Base-by-base conservation (phyloP, 441 rosid genomes). In the California macrophylla region DNA sequence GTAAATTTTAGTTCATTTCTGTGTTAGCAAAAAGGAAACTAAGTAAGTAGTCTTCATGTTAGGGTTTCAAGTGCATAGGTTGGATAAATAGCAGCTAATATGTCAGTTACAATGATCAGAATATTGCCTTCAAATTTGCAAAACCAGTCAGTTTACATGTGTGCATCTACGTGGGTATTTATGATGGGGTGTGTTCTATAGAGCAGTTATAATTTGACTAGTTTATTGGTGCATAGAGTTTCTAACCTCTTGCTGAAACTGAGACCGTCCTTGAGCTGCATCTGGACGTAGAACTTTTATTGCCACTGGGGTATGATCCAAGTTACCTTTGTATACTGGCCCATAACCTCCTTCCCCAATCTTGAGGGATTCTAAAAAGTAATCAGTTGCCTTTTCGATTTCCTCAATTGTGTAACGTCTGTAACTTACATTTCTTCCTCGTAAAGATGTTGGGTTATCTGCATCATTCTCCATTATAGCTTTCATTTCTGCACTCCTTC, bases 281-380 rank as follows among this genome's bases (percentile, higher is more conserved):
- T 91, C 98, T 26, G 94, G 86, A 24, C 90, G 82, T 28, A 93
- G 80, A 62, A 89, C 96, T 84, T 89, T 93, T 34, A 91, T 69
- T 6, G 98, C 96, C 25, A 89, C 96, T 0, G 85, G 80, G 2
- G 98, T 93, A 60, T 85, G 90, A 75, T 91, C 89, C 67, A 93
- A 75, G 30, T 71, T 61, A 52, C 88, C 77, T 71, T 69, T 81
- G 81, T 79, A 93, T 21, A 91, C 98, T 24, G 98, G 96, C 13
- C 96, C 96, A 66, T 91, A 91, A 36, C 98, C 98, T 50, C 98
- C 97, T 86, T 88, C 98, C 32, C 98, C 98, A 5, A 93, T 81
- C 83, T 88, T 91, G 52, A 79, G 86, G 16, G 84, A 72, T 3
- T 45, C 74, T 0, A 87, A 29, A 62, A 93, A 89, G 66, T 76